These are phyloP conservation scores for Tremella fuciformis DNA, from an alignment of 768 basidiomycete genomes.

Conservation along the genomic window DNA sequence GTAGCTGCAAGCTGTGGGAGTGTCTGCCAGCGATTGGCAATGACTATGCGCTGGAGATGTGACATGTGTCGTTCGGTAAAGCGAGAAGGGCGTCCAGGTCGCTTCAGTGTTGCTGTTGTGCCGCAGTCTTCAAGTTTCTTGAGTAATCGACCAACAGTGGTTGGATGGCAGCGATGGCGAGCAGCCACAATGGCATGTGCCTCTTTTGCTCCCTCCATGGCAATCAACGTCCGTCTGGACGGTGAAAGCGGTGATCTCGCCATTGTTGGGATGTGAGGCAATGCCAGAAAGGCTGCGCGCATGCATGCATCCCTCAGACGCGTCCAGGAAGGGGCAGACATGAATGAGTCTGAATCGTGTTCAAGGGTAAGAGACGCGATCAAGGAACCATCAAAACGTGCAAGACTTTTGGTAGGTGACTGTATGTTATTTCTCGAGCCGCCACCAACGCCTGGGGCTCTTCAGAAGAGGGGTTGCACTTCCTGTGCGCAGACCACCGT, in stretches of 20 bases:
- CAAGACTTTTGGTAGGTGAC: neutral
- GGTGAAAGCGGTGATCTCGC: neutral
- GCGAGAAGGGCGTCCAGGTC: neutral
- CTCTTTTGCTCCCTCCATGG: neutral
- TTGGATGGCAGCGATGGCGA: conserved; percentile 8
- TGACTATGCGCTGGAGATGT: neutral
- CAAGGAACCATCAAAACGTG: neutral
- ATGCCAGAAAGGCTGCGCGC: neutral
- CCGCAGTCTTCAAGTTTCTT: neutral
- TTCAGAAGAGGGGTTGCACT: too few species aligned
- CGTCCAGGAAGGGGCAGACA: neutral
- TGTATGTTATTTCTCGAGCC: neutral
- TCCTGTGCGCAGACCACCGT: too few species aligned
- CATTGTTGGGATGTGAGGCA: neutral
- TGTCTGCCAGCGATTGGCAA: neutral
- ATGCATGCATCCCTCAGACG: neutral
- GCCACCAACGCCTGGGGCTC: too few species aligned
- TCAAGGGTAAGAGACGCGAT: neutral
- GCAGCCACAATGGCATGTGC: too few species aligned
- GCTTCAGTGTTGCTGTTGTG: neutral
- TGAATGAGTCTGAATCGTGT: neutral
- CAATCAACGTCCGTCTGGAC: conserved; percentile 7
- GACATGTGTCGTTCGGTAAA: neutral
- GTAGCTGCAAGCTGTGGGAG: neutral
- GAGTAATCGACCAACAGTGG: conserved; percentile 9